These are phyloP conservation scores for Picea sitchensis DNA, from an alignment of 75 land plant species.

Conservation along the genomic window DNA sequence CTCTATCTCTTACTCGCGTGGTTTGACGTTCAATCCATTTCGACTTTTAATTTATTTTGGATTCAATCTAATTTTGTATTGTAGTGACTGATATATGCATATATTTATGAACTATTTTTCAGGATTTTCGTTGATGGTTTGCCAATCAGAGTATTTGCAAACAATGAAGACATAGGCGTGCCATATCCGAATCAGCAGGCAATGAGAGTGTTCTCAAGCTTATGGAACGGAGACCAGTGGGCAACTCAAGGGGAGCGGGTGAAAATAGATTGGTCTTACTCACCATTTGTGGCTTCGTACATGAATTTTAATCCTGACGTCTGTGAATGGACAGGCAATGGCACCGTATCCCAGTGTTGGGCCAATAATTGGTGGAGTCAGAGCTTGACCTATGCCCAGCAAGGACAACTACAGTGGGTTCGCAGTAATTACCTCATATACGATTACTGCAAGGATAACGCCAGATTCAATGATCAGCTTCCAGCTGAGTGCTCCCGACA, in stretches of 20 bases:
- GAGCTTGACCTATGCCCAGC: not conserved
- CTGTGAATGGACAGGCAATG: too few relatives aligned
- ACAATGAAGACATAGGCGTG: constrained; percentile 32
- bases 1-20: too few relatives aligned
- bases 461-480: not conserved
- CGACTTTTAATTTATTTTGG: too few relatives aligned
- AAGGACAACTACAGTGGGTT: not conserved
- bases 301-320: too few relatives aligned
- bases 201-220: constrained; percentile 23
- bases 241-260: constrained; percentile 10
- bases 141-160: constrained; percentile 17
- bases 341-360: too few relatives aligned
- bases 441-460: too few relatives aligned
- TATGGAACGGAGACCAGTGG: constrained; percentile 33
- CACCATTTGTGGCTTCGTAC: constrained; percentile 22
- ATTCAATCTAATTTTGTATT: too few relatives aligned
- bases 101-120: too few relatives aligned
- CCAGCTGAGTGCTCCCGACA: not conserved
- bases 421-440: not conserved
- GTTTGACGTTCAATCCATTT: too few relatives aligned
- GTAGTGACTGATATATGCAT: too few relatives aligned
- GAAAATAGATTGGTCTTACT: constrained; percentile 23
- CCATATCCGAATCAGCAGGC: constrained; percentile 27
- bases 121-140: too few relatives aligned
- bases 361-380: not conserved